phyloP scores from a whole-genome alignment of 257 asterid genomes.

The Solanum chiquidenum region DNA sequence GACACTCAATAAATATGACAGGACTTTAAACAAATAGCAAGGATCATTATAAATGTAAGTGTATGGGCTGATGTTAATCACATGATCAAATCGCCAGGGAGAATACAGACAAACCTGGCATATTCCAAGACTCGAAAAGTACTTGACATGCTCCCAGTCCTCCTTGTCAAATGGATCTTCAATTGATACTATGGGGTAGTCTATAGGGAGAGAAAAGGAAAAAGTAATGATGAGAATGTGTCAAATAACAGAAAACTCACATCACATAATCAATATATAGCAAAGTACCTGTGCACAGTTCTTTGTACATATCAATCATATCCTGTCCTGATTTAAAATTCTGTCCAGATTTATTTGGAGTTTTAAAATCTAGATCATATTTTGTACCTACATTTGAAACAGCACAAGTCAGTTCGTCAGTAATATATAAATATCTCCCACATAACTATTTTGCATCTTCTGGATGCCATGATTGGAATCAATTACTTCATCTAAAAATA shows the following conservation, averaged over 20 bases:
- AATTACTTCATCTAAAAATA: background rate
- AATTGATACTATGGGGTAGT: conserved; percentile 81
- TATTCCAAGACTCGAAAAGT: conserved; percentile 54
- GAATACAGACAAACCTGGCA: conserved; percentile 65
- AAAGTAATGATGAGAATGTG: background rate
- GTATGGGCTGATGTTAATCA: background rate
- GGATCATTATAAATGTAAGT: background rate
- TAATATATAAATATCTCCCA: background rate
- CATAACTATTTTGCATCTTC: background rate
- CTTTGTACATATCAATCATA: conserved; percentile 80
- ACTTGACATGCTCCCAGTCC: conserved; percentile 92
- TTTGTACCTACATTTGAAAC: conserved; percentile 61
- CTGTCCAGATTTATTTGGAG: conserved; percentile 77
- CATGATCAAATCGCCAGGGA: background rate
- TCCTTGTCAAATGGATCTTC: conserved; percentile 99
- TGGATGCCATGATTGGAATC: background rate
- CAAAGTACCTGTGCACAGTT: conserved; percentile 67
- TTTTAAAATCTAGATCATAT: conserved; percentile 82
- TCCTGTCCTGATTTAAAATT: conserved; percentile 92
- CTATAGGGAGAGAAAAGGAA: conserved; percentile 27
- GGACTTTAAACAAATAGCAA: background rate
- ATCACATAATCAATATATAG: background rate
- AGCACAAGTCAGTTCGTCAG: background rate
- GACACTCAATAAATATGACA: background rate
- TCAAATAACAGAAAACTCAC: background rate